Percentiles rank a stretch among this genome's conserved stretches.
These are phyloP conservation scores for Saccharomycopsis sp. DNA, from an alignment of 805 yeast genomes.

Conservation along the genomic window DNA sequence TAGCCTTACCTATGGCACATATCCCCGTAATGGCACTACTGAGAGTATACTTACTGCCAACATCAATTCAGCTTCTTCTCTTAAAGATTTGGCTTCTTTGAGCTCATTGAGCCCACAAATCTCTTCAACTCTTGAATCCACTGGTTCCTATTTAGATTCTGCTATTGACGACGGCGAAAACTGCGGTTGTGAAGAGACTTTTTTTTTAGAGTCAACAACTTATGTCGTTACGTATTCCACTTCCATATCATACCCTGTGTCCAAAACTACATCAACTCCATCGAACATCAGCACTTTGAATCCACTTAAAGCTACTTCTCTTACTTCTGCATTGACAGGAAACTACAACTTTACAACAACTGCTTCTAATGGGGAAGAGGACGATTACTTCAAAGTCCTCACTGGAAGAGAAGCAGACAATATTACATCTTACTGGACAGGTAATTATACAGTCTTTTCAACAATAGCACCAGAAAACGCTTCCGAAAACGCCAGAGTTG, in stretches of 20 bases:
- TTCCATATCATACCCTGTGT: background rate
- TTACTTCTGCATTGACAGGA: constrained; percentile 16
- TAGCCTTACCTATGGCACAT: too few species aligned
- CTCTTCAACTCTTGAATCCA: constrained; percentile 20
- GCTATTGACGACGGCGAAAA: background rate
- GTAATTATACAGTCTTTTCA: constrained; percentile 14
- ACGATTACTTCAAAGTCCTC: background rate
- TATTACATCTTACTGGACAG: constrained; percentile 4
- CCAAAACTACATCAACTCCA: background rate
- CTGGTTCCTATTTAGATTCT: constrained; percentile 21
- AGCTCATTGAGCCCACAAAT: too few species aligned
- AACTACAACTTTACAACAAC: background rate
- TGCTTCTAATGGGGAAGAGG: background rate
- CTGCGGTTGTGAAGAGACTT: background rate
- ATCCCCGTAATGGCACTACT: too few species aligned
- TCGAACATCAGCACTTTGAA: background rate
- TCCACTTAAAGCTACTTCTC: constrained; percentile 12
- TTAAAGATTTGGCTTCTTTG: too few species aligned
- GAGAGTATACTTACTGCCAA: constrained; percentile 19
- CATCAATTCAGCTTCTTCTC: constrained; percentile 23
- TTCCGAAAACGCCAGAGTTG: background rate
- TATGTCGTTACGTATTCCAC: background rate
- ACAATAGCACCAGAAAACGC: constrained; percentile 1
- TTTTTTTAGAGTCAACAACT: background rate
- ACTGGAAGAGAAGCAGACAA: background rate